phyloP scores from a whole-genome alignment of 2,329 filamentous ascomycete species.

The Aspergillus unguis region DNA sequence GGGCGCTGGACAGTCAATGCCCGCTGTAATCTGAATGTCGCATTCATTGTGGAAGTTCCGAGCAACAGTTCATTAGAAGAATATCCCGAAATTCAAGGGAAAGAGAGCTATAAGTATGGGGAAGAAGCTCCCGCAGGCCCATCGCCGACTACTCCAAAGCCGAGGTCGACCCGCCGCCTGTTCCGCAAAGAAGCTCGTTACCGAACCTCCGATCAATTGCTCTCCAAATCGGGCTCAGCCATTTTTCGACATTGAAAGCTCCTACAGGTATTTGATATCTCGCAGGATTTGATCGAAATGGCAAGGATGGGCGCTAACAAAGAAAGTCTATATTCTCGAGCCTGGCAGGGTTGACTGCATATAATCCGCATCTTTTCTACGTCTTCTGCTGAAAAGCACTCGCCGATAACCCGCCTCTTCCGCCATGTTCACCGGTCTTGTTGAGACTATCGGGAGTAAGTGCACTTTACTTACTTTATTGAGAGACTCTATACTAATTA shows the following conservation, averaged over 20 bases:
- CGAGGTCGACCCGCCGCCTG: slow-evolving; percentile 12
- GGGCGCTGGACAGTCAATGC: slow-evolving; percentile 23
- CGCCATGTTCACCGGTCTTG: slow-evolving; percentile 90
- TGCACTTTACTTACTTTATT: background rate
- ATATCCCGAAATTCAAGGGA: background rate
- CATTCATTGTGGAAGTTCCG: slow-evolving; percentile 20
- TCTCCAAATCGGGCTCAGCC: background rate
- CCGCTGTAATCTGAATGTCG: slow-evolving; percentile 23
- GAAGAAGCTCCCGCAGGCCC: slow-evolving; percentile 8
- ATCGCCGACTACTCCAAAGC: slow-evolving; percentile 10
- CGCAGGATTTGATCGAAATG: background rate
- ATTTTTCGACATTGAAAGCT: background rate
- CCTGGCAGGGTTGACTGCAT: background rate
- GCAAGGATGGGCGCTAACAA: slow-evolving; percentile 1
- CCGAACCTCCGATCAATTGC: background rate
- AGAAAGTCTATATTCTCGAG: background rate
- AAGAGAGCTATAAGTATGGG: slow-evolving; percentile 5
- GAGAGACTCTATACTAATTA: background rate
- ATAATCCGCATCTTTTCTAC: background rate
- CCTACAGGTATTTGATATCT: background rate
- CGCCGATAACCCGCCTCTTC: slow-evolving; percentile 2
- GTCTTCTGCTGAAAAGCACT: slow-evolving; percentile 14
- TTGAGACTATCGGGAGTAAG: slow-evolving; percentile 89
- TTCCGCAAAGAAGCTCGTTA: slow-evolving; percentile 5
- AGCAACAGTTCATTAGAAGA: background rate